Evolutionary conservation across 768 basidiomycete genomes (phyloP).

Genomic region (Lactifluus subvellereus): DNA sequence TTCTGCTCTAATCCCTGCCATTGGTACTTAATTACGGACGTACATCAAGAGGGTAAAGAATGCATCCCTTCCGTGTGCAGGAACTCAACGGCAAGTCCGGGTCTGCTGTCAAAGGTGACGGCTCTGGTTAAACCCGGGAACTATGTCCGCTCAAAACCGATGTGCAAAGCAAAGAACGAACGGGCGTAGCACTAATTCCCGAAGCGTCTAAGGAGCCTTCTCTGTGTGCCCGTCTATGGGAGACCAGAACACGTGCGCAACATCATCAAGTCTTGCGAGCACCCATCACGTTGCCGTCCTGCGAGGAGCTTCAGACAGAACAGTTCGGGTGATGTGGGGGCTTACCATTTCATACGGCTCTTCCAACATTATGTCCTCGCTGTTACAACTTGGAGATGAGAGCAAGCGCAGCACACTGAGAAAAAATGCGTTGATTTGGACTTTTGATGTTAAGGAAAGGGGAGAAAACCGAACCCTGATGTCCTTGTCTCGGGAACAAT

Average conservation of each 20-base stretch:
- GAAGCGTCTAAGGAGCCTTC: neutral
- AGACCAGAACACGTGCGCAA: neutral
- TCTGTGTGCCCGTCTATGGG: constrained; percentile 3
- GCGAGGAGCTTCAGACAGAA: neutral
- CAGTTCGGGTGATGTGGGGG: neutral
- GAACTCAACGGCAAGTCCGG: constrained; percentile 19
- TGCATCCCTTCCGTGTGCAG: constrained; percentile 8
- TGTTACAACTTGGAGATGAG: constrained; percentile 32
- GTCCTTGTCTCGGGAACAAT: constrained; percentile 38
- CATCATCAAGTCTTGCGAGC: constrained; percentile 5
- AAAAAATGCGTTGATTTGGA: constrained; percentile 9
- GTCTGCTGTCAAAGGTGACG: constrained; percentile 11
- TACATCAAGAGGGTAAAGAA: neutral
- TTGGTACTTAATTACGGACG: constrained; percentile 3
- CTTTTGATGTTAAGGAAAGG: constrained; percentile 11
- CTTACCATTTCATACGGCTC: constrained; percentile 30
- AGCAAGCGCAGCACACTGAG: constrained; percentile 39
- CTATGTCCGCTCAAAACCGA: constrained; percentile 14
- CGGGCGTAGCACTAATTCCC: neutral
- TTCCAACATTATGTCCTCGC: constrained; percentile 24
- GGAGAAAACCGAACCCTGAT: constrained; percentile 35
- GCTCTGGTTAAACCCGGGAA: constrained; percentile 6
- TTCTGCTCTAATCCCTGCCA: neutral
- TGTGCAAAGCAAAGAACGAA: constrained; percentile 2
- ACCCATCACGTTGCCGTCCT: constrained; percentile 16